Evolutionary conservation across 371 early-diverging fungal genomes (phyloP), one percentile per base, ranked within the genome.

Genomic region (Haplosporangium sp.): DNA sequence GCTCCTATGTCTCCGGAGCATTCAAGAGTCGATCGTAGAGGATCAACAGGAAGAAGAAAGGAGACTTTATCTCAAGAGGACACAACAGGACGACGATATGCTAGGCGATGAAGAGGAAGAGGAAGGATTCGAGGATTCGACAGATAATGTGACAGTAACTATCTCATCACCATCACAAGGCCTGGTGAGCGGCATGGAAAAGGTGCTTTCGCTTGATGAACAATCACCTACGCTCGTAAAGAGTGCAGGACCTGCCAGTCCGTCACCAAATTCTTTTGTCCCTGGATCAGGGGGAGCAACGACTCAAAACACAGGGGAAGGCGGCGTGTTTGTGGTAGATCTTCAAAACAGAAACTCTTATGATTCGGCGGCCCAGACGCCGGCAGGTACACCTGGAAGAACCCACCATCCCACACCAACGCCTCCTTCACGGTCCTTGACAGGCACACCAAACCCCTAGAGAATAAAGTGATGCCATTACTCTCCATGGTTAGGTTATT

Each of bases 1-100:
- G 0, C 14, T 79, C 23, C 29, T 54, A 12, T 64, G 61, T 43
- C 62, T 79, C 6, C 65, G 58, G 51, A 64, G 61, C 18, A 79
- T 72, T 42, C 69, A 72, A 43, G 79, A 72, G 38, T 79, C 79
- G 6, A 79, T 79, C n/a, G 61, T 53, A n/a, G 68, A 79, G 29
- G 79, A 79, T 21, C 69, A 57, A 51, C 53, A 63, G 4, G 79
- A 63, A 42, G 79, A 72, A 38, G 79, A 63, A n/a, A 67, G 53
- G 62, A 59, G 61, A 0, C 41, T 72, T 29, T 71, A 62, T 47
- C 45, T 62, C 43, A 79, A 64, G 46, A 50, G 64, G 18, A 57
- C 75, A 9, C 58, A 62, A 38, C 54, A 66, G 3, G 63, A 67
- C n/a, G 76, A 76, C 43, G 69, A 64, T 4, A 45, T 42, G 23